Percentiles rank a stretch among this genome's conserved stretches.
Evolutionary conservation across 1,284 basidiomycete genomes (phyloP).

Genomic region (Cryptococcus maquisensis): DNA sequence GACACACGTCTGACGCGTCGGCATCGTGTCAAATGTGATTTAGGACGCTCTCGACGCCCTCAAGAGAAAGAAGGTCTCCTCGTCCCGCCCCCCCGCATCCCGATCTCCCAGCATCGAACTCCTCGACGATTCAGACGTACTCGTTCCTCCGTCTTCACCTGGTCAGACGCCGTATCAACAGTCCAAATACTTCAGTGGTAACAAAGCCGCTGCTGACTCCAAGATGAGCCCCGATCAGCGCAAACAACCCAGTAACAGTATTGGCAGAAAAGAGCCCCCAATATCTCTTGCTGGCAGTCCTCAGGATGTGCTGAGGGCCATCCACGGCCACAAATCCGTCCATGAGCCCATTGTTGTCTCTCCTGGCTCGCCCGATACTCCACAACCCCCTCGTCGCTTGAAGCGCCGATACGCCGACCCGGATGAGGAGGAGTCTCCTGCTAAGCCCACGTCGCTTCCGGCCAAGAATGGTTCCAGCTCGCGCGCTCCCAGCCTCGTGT

Average conservation of each 20-base stretch:
- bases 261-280: not conserved
- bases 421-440: slow-evolving; percentile 14
- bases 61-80: slow-evolving; percentile 7
- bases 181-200: slow-evolving; percentile 7
- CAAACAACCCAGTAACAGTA: not conserved
- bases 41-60: slow-evolving; percentile 18
- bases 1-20: not conserved
- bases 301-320: slow-evolving; percentile 12
- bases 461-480: slow-evolving; percentile 9
- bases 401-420: slow-evolving; percentile 14
- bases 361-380: slow-evolving; percentile 12
- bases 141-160: slow-evolving; percentile 32
- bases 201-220: slow-evolving; percentile 3
- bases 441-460: not conserved
- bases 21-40: not conserved
- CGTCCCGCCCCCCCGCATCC: not conserved
- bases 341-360: not conserved
- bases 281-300: slow-evolving; percentile 16
- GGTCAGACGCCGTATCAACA: slow-evolving; percentile 2
- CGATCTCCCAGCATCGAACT: slow-evolving; percentile 1
- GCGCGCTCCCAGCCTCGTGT: slow-evolving; percentile 14
- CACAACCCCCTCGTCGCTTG: slow-evolving; percentile 9
- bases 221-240: not conserved
- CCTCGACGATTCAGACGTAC: slow-evolving; percentile 20
- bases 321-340: slow-evolving; percentile 5